Evolutionary conservation across 2,329 filamentous ascomycete genomes (phyloP).

Genomic region (Clonostachys rosea): DNA sequence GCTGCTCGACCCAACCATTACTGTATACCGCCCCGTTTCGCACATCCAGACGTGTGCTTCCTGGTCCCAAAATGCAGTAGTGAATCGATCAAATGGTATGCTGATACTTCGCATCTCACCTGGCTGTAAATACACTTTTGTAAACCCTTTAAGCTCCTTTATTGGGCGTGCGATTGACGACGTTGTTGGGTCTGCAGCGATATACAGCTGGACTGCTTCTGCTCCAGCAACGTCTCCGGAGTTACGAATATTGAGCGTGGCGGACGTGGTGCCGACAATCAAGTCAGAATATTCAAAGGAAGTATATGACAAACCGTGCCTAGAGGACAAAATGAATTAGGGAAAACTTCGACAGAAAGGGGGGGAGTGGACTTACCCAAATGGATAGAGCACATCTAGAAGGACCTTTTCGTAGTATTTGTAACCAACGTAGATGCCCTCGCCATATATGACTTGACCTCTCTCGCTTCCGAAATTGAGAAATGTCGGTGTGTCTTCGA

Average conservation of each 20-base stretch:
- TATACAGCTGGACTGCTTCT: conserved; percentile 44
- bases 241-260: conserved; percentile 48
- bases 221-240: conserved; percentile 40
- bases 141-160: conserved; percentile 54
- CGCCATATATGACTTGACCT: conserved; percentile 69
- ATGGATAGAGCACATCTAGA: conserved; percentile 64
- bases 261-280: conserved; percentile 34
- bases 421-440: conserved; percentile 79
- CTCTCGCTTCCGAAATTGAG: conserved; percentile 70
- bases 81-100: too few species aligned
- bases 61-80: too few species aligned
- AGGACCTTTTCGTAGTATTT: conserved; percentile 72
- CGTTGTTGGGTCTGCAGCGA: conserved; percentile 21
- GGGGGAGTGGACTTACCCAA: conserved; percentile 37
- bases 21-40: too few species aligned
- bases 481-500: conserved; percentile 71
- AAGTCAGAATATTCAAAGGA: conserved; percentile 55
- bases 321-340: too few species aligned
- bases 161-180: conserved; percentile 32
- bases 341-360: too few species aligned
- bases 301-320: conserved; percentile 76
- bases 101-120: conserved; percentile 28
- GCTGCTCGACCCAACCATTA: too few species aligned
- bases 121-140: conserved; percentile 50
- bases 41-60: too few species aligned